phyloP scores from a whole-genome alignment of 2,329 filamentous ascomycete genomes.

The Apiospora malaysiana region DNA sequence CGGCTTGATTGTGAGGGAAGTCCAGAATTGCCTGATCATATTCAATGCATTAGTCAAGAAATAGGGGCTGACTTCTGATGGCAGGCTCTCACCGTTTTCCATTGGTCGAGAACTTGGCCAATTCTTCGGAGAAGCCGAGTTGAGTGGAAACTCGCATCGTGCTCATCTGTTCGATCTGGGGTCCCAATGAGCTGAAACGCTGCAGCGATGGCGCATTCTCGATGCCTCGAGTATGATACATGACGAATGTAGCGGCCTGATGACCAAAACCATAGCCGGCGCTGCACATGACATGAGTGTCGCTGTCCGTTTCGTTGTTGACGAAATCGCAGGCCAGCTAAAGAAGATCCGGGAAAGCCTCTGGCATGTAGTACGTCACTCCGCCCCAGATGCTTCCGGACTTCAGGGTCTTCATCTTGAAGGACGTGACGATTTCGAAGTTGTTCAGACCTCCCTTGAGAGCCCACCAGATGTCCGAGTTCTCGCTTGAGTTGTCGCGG shows the following conservation, averaged over 20 bases:
- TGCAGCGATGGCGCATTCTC: conserved; percentile 29
- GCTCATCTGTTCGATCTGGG: conserved; percentile 28
- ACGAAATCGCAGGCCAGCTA: conserved; percentile 28
- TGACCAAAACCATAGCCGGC: conserved; percentile 28
- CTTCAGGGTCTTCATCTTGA: conserved; percentile 28
- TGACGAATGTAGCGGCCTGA: conserved; percentile 28
- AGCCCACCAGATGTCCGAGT: conserved; percentile 29
- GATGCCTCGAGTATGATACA: conserved; percentile 30
- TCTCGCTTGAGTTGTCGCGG: conserved; percentile 26
- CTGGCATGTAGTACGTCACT: conserved; percentile 28
- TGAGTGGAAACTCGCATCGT: conserved; percentile 30
- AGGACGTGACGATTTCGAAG: conserved; percentile 29
- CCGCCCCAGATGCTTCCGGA: conserved; percentile 27
- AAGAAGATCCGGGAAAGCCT: conserved; percentile 27
- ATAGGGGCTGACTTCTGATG: not conserved
- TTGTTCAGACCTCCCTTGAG: conserved; percentile 32
- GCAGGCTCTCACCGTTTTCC: conserved; percentile 21
- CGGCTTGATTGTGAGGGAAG: conserved; percentile 5
- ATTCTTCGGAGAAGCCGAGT: conserved; percentile 27
- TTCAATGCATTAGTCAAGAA: not conserved
- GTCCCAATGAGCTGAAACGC: conserved; percentile 29
- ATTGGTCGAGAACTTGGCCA: conserved; percentile 26
- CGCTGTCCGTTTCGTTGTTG: conserved; percentile 27
- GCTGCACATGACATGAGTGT: conserved; percentile 29
- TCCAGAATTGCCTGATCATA: conserved; percentile 26